Evolutionary conservation across 495 filamentous ascomycete species (phyloP), one percentile per base, ranked within the genome.

Genomic region (Cudoniella acicularis): DNA sequence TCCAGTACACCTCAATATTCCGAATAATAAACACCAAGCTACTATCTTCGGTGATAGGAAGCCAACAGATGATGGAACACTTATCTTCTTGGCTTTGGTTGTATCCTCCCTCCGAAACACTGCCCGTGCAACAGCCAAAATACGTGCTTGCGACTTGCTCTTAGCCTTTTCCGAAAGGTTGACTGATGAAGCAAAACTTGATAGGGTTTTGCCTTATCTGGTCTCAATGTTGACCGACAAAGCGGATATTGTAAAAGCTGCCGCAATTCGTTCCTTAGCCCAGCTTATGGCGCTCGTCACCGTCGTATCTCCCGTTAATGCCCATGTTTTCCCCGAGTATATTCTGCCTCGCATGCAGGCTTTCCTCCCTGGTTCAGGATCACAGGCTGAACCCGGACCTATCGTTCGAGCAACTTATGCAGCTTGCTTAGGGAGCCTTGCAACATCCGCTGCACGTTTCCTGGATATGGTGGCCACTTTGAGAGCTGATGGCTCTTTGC

Each of bases 171-270:
- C 91, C 6, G 92, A 98, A 71, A 83, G 88, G 49, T 70, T 96
- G 36, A 94, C 94, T 0, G 95, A 99, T 69, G 95, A 99, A 67
- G 93, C 93, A 10, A 99, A 98, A 67, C 79, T 99, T 53, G 95
- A 99, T 71, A 86, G 95, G 41, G 86, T 97, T 23, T 78, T 99
- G 27, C 95, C 95, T 8, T 96, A 97, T 63, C 73, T 97, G 21
- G 87, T 96, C 70, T 76, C 83, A 23, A 69, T 97, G 24, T 72
- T 98, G 18, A 86, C 84, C 62, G 95, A 99, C 70, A 81, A 86
- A 52, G 82, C 83, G 11, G 89, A 96, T 62, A 76, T 87, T 49
- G 92, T 98, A 22, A 90, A 89, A 59, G 81, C 95, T 22, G 84
- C 91, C 24, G 92, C 92, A 16, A 80, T 98, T 45, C 83, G 92